phyloP scores from a whole-genome alignment of 352 stramenopile species.

The Phytophthora cryptogea region DNA sequence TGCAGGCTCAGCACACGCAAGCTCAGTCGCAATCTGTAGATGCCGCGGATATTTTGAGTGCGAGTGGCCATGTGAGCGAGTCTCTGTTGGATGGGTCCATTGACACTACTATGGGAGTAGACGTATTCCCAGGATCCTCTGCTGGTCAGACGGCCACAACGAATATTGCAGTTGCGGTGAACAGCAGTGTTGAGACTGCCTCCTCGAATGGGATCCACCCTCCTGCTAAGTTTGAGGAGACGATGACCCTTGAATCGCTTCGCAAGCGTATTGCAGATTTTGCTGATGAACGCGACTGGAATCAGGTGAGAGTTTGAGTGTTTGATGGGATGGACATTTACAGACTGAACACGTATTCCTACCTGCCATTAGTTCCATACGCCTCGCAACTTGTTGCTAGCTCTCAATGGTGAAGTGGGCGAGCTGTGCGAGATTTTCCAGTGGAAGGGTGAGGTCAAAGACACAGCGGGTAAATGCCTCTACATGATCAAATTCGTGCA shows the following conservation, averaged over 20 bases:
- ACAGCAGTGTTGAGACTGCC: constrained; percentile 13
- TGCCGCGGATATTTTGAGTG: constrained; percentile 47
- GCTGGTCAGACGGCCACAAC: constrained; percentile 30
- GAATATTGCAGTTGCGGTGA: constrained; percentile 27
- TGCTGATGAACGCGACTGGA: constrained; percentile 66
- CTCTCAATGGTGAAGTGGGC: constrained; percentile 94
- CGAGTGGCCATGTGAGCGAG: constrained; percentile 55
- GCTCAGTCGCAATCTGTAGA: constrained; percentile 33
- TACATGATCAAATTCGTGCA: too few relatives aligned
- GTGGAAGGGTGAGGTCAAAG: constrained; percentile 91
- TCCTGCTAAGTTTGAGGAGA: constrained; percentile 51
- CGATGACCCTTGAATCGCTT: constrained; percentile 64
- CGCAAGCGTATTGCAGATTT: constrained; percentile 59
- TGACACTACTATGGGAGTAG: constrained; percentile 50
- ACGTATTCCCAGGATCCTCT: constrained; percentile 40
- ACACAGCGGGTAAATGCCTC: constrained; percentile 46
- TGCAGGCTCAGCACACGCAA: constrained; percentile 34
- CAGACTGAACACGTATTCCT: constrained; percentile 6
- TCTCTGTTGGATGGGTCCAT: constrained; percentile 57
- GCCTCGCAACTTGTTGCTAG: constrained; percentile 94
- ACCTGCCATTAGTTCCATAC: constrained; percentile 48
- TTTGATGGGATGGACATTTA: neutral
- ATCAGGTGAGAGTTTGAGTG: constrained; percentile 59
- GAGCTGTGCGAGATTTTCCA: constrained; percentile 95
- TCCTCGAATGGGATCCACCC: constrained; percentile 9